phyloP scores from a whole-genome alignment of 2,329 filamentous ascomycete species.

The Lecanosticta acicola region DNA sequence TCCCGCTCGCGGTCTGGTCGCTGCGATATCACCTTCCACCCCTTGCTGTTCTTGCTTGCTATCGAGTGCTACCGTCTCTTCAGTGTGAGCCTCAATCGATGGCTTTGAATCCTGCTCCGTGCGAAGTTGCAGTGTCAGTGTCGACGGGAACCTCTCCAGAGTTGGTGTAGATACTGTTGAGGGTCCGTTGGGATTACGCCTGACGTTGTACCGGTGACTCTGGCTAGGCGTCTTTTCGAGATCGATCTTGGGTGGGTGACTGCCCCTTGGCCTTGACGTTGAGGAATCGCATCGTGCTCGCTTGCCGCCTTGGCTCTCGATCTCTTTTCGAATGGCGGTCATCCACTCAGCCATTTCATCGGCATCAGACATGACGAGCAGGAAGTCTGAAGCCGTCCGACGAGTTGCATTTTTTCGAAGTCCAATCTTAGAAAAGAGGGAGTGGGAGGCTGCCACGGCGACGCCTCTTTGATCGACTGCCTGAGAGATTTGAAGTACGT shows the following conservation, averaged over 20 bases:
- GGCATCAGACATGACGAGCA: slow-evolving; percentile 67
- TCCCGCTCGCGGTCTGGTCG: slow-evolving; percentile 3
- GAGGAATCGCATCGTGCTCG: slow-evolving; percentile 51
- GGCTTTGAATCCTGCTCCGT: no score
- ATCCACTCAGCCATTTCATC: slow-evolving; percentile 76
- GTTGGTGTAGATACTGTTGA: slow-evolving; percentile 19
- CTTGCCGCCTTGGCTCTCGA: slow-evolving; percentile 64
- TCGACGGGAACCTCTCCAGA: slow-evolving; percentile 1
- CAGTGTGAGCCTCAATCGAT: no score
- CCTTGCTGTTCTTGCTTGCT: slow-evolving; percentile 7
- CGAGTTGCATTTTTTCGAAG: slow-evolving; percentile 41
- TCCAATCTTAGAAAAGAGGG: slow-evolving; percentile 60
- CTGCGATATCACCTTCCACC: slow-evolving; percentile 4
- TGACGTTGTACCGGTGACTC: slow-evolving; percentile 36
- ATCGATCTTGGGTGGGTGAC: slow-evolving; percentile 19
- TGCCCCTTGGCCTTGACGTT: slow-evolving; percentile 4
- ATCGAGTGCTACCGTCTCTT: slow-evolving; percentile 7
- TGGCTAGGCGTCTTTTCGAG: slow-evolving; percentile 21
- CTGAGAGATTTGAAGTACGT: slow-evolving; percentile 71
- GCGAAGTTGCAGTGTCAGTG: neutral
- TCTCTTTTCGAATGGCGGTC: slow-evolving; percentile 60
- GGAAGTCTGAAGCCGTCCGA: slow-evolving; percentile 52
- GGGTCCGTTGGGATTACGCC: slow-evolving; percentile 32
- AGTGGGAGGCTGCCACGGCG: slow-evolving; percentile 48
- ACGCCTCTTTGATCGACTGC: slow-evolving; percentile 55